A percentile compares a stretch with the other conserved stretches of the same genome.
Conservation (phyloP, 495 filamentous ascomycete genomes). For the Hypoxylon subgilvum region DNA sequence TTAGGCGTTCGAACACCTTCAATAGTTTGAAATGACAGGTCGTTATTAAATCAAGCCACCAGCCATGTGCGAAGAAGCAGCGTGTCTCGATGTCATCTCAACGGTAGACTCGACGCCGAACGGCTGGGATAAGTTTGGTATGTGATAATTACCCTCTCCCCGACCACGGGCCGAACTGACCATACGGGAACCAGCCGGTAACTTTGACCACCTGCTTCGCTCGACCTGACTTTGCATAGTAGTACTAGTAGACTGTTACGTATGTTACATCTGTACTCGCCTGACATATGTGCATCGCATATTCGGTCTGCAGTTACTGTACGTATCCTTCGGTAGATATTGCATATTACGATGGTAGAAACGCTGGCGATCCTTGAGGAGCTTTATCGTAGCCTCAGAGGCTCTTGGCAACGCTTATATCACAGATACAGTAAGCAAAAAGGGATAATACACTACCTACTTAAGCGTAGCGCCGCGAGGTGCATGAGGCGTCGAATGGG, state of each 20-base stretch:
- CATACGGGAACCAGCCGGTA: background rate
- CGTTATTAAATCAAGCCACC: too few relatives aligned
- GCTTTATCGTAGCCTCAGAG: slow-evolving; percentile 9
- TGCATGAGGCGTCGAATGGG: slow-evolving; percentile 4
- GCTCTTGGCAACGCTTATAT: slow-evolving; percentile 23
- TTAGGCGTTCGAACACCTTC: background rate
- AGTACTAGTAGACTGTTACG: background rate
- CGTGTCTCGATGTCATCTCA: too few relatives aligned
- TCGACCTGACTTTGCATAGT: background rate
- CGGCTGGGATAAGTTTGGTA: slow-evolving; percentile 1
- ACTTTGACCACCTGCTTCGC: background rate
- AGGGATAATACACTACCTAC: slow-evolving; percentile 26
- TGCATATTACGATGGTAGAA: slow-evolving; percentile 22
- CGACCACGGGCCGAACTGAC: slow-evolving; percentile 9
- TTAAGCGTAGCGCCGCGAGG: slow-evolving; percentile 2
- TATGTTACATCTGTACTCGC: background rate
- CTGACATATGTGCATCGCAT: slow-evolving; percentile 16
- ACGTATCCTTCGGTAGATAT: slow-evolving; percentile 26
- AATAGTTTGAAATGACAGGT: too few relatives aligned
- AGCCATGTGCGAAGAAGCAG: too few relatives aligned
- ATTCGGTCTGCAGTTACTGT: slow-evolving; percentile 8
- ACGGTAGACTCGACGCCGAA: background rate
- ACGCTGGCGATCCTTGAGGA: slow-evolving; percentile 16
- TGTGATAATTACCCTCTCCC: slow-evolving; percentile 17
- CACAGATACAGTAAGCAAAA: slow-evolving; percentile 37